Evolutionary conservation across 1,284 basidiomycete genomes (phyloP), one percentile per base, ranked within the genome.

Genomic region (Kwoniella shivajii): DNA sequence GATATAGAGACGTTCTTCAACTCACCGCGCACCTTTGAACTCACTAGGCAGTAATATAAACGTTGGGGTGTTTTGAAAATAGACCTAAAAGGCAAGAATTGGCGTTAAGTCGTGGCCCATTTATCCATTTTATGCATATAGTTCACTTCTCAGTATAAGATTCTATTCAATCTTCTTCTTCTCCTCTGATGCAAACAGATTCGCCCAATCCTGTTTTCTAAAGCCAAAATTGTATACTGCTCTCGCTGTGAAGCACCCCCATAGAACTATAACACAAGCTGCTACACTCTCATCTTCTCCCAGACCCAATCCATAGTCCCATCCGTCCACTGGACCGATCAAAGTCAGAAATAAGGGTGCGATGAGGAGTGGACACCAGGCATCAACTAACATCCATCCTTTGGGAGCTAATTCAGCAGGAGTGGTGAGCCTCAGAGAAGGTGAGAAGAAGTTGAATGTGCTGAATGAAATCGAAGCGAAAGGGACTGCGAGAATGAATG

Each of bases 401-500:
- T 64, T 58, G 1, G 72, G 66, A 31, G 49, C 48, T 9, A 78
- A 67, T 47, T 78, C 77, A 3, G 61, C 54, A 5, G 77, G 77
- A 0, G 74, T 74, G 14, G 59, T 49, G 16, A 77, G 57, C 2
- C 52, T 59, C 27, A 70, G 61, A 5, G 56, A 43, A 2, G 72
- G 60, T 13, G 67, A 59, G 60, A 78, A 78, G 51, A 73, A 65
- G 65, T 73, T 71, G 33, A 63, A 61, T 1, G 66, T 68, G 22
- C 61, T 59, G 62, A 78, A 78, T 20, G 69, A 54, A 24, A 75
- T 34, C 4, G 71, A 66, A 3, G 73, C 74, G 61, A 69, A 73
- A 2, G 77, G 77, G 7, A 74, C 73, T 39, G 73, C 71, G 22
- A 73, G 55, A 54, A 78, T 76, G 64, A 75, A 74, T 6, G 75